Conservation (phyloP, 225 moss, liverwort and hornwort species). For the Thuidium tamariscinum region DNA sequence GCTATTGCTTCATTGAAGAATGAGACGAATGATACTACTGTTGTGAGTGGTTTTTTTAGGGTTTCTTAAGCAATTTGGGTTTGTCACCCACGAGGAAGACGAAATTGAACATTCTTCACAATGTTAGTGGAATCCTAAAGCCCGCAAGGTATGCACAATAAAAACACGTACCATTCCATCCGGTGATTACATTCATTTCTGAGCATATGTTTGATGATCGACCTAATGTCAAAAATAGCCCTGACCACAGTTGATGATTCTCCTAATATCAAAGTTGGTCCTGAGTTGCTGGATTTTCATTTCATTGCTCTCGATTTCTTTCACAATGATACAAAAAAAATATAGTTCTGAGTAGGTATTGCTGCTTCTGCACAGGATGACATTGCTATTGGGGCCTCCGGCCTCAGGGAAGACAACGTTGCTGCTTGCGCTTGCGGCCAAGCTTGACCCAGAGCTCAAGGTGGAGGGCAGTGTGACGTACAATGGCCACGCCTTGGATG, state of each 20-base stretch:
- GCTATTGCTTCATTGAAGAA: background rate
- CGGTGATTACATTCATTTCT: background rate
- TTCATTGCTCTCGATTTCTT: background rate
- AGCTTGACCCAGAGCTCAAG: conserved; percentile 38
- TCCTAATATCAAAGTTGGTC: background rate
- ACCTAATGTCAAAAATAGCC: background rate
- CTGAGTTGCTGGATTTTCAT: background rate
- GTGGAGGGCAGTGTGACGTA: conserved; percentile 50
- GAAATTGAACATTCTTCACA: conserved; percentile 45
- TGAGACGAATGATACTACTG: background rate
- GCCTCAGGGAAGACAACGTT: conserved; percentile 61
- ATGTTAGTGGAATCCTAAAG: conserved; percentile 64
- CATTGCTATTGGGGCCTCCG: conserved; percentile 70
- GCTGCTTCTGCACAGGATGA: conserved; percentile 35
- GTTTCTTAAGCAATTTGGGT: conserved; percentile 21
- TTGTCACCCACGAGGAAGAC: conserved; percentile 34
- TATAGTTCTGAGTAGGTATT: background rate
- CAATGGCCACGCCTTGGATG: conserved; percentile 51
- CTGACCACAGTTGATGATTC: background rate
- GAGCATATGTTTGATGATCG: background rate
- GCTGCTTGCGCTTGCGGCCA: conserved; percentile 63
- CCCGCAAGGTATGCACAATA: conserved; percentile 33
- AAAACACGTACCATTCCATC: background rate
- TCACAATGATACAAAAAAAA: background rate
- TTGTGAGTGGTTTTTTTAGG: conserved; percentile 1